A percentile compares a stretch with the other conserved stretches of the same genome.
These are phyloP conservation scores for Naganishia sp. DNA, from an alignment of 1,284 basidiomycete genomes.

Conservation along the genomic window DNA sequence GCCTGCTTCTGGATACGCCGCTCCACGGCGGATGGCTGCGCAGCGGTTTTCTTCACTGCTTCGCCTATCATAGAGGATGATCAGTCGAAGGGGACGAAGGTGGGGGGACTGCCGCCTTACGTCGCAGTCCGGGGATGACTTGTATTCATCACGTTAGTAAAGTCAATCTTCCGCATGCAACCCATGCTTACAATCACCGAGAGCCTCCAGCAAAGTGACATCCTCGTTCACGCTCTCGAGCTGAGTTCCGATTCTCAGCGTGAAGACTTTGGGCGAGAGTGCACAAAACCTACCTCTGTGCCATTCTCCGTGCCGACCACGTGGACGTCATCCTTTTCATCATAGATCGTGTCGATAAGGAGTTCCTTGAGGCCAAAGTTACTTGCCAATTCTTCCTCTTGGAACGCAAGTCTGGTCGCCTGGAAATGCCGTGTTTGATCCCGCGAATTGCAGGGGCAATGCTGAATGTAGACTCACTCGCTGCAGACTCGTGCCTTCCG, in stretches of 20 bases:
- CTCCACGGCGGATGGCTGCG: neutral
- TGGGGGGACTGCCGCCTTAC: neutral
- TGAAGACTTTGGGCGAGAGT: neutral
- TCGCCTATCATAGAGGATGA: neutral
- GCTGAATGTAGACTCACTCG: slow-evolving; percentile 17
- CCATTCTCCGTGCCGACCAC: slow-evolving; percentile 16
- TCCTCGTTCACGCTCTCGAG: slow-evolving; percentile 4
- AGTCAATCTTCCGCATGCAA: too few relatives aligned
- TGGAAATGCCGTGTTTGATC: neutral
- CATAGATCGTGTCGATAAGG: slow-evolving; percentile 19
- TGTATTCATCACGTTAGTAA: neutral
- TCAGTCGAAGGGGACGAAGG: neutral
- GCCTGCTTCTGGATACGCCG: neutral
- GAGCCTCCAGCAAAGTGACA: slow-evolving; percentile 5
- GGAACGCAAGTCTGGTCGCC: slow-evolving; percentile 7
- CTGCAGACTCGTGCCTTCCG: slow-evolving; percentile 39
- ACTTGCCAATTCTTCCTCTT: slow-evolving; percentile 13
- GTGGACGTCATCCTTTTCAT: neutral
- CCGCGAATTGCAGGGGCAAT: neutral
- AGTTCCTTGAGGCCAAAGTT: slow-evolving; percentile 9
- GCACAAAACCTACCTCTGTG: neutral
- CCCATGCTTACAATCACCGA: slow-evolving; percentile 7
- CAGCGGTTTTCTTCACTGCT: neutral
- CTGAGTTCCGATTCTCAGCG: neutral
- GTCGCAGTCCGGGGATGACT: slow-evolving; percentile 27